These are phyloP conservation scores for Trichoderma asperellum DNA, from an alignment of 2,329 filamentous ascomycete species.

Conservation along the genomic window DNA sequence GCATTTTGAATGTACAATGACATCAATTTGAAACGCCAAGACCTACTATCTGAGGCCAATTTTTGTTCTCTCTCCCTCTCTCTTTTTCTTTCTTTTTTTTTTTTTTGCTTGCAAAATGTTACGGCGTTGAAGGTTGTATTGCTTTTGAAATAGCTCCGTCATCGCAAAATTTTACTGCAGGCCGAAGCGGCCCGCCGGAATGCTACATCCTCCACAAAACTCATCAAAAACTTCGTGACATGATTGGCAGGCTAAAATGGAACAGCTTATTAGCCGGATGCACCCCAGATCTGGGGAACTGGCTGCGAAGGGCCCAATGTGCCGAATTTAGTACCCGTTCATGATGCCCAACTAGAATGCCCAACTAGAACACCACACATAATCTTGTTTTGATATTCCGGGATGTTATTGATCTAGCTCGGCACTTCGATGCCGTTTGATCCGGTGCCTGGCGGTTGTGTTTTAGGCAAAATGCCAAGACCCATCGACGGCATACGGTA, in stretches of 20 bases:
- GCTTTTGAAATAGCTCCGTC: background rate
- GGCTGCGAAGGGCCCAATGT: background rate
- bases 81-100: too few relatives aligned
- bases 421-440: constrained; percentile 21
- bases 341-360: background rate
- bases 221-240: background rate
- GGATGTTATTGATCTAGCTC: background rate
- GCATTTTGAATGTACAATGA: too few relatives aligned
- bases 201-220: constrained; percentile 19
- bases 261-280: constrained; percentile 18
- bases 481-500: background rate
- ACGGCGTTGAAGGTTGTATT: background rate
- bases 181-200: background rate
- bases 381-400: background rate
- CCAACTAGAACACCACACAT: background rate
- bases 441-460: background rate
- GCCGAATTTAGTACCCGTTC: background rate
- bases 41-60: background rate
- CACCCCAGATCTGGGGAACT: constrained; percentile 24
- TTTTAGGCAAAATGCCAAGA: constrained; percentile 25
- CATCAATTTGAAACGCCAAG: background rate
- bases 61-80: too few relatives aligned
- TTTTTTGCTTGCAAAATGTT: background rate
- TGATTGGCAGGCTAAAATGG: constrained; percentile 27
- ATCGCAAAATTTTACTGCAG: background rate